phyloP scores from a whole-genome alignment of 257 asterid species.

The Solanum stenotomum region DNA sequence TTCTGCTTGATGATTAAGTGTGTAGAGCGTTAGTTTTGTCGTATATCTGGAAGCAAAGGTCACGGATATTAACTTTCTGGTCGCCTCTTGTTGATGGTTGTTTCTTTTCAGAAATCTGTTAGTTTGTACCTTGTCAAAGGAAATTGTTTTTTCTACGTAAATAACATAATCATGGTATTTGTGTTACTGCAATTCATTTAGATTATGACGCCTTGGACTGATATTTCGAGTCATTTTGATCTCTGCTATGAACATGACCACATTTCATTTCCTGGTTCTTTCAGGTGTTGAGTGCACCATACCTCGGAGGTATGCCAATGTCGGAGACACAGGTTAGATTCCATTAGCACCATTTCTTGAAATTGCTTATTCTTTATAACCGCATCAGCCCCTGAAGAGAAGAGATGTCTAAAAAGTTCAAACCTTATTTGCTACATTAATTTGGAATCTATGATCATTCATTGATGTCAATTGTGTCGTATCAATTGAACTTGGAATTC shows the following conservation, averaged over 20 bases:
- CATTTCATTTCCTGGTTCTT: not conserved
- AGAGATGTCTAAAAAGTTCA: not conserved
- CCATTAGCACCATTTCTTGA: not conserved
- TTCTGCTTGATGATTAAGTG: not conserved
- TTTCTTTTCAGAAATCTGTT: not conserved
- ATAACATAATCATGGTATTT: not conserved
- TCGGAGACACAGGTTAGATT: constrained; percentile 36
- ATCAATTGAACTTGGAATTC: not conserved
- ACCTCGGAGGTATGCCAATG: constrained; percentile 32
- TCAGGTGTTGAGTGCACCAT: constrained; percentile 92
- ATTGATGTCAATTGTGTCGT: not conserved
- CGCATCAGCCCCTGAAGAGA: not conserved
- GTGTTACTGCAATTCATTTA: not conserved
- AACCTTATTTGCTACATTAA: not conserved
- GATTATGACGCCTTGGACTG: not conserved
- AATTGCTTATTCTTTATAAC: not conserved
- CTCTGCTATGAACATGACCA: not conserved
- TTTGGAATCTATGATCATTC: not conserved
- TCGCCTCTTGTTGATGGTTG: not conserved
- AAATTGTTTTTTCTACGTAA: not conserved
- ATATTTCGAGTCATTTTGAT: not conserved
- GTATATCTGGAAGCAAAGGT: not conserved
- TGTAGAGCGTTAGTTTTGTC: not conserved
- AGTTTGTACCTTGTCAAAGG: not conserved
- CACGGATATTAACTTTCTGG: not conserved